Conservation (phyloP, 176 grass and related monocot species). For the Melocanna baccifera region DNA sequence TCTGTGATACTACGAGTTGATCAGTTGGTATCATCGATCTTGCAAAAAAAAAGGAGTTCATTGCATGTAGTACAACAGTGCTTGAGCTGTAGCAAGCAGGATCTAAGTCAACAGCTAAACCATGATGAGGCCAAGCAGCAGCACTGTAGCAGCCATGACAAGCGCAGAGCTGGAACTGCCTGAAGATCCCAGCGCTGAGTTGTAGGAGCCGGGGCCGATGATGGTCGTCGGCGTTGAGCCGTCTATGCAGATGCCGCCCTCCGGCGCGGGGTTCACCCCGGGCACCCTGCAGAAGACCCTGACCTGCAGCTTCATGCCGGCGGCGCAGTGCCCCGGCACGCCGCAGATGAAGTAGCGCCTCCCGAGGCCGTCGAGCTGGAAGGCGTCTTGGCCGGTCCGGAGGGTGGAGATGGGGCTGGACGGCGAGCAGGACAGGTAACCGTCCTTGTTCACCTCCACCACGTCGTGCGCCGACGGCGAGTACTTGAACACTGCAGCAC, state of each 20-base stretch:
- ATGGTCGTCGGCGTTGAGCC: not conserved
- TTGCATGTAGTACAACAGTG: no score
- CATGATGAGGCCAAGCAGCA: not conserved
- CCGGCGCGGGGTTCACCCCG: not conserved
- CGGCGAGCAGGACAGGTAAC: conserved; percentile 20
- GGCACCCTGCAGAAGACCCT: not conserved
- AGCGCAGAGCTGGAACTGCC: not conserved
- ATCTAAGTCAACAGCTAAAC: not conserved
- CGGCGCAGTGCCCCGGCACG: conserved; percentile 16
- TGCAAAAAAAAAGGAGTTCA: no score
- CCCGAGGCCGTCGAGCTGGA: not conserved
- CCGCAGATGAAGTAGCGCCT: conserved; percentile 30
- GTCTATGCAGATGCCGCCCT: not conserved
- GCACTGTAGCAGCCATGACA: not conserved
- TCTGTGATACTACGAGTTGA: no score
- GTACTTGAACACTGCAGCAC: conserved; percentile 38
- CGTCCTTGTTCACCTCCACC: conserved; percentile 33
- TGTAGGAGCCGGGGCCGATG: not conserved
- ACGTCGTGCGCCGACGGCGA: conserved; percentile 29
- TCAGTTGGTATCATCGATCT: no score
- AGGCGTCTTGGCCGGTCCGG: no score
- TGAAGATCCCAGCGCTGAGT: not conserved
- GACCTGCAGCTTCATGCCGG: conserved; percentile 34
- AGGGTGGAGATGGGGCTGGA: no score
- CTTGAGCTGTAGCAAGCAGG: not conserved